These are phyloP conservation scores for Aspergillaceae sp. DNA, from an alignment of 2,329 filamentous ascomycete genomes.

Conservation along the genomic window DNA sequence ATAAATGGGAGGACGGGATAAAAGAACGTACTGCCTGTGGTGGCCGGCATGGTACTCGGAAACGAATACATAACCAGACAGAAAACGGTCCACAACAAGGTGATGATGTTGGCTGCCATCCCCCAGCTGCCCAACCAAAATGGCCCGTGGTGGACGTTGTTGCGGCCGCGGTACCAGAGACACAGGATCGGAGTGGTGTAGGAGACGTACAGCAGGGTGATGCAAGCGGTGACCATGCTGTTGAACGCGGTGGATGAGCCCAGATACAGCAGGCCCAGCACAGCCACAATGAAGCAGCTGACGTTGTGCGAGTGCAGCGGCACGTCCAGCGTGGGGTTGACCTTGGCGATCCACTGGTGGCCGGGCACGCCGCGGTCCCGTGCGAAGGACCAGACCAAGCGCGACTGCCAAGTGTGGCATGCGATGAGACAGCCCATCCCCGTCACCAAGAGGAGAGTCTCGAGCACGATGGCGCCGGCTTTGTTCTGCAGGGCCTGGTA, in stretches of 20 bases:
- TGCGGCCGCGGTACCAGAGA: conserved; percentile 38
- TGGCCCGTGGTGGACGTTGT: conserved; percentile 38
- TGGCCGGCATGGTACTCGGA: conserved; percentile 27
- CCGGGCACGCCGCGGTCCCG: conserved; percentile 43
- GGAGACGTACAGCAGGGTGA: conserved; percentile 41
- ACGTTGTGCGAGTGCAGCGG: conserved; percentile 39
- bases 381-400: conserved; percentile 46
- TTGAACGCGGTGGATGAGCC: conserved; percentile 36
- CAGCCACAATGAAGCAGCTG: conserved; percentile 39
- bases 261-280: conserved; percentile 42
- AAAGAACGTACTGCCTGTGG: conserved; percentile 24
- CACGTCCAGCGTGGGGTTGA: conserved; percentile 36
- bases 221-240: conserved; percentile 39
- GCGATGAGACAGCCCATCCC: conserved; percentile 41
- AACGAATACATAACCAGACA: conserved; percentile 30
- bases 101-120: conserved; percentile 35
- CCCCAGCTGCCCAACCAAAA: conserved; percentile 43
- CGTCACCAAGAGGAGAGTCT: conserved; percentile 40
- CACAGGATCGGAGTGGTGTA: conserved; percentile 42
- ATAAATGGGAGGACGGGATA: too few species aligned
- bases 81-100: conserved; percentile 41
- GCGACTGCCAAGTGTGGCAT: conserved; percentile 44
- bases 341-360: conserved; percentile 31
- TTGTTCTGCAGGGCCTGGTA: conserved; percentile 36
- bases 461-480: conserved; percentile 40